Evolutionary conservation across 2,329 filamentous ascomycete genomes (phyloP).

Genomic region (Hypoxylon sp.): DNA sequence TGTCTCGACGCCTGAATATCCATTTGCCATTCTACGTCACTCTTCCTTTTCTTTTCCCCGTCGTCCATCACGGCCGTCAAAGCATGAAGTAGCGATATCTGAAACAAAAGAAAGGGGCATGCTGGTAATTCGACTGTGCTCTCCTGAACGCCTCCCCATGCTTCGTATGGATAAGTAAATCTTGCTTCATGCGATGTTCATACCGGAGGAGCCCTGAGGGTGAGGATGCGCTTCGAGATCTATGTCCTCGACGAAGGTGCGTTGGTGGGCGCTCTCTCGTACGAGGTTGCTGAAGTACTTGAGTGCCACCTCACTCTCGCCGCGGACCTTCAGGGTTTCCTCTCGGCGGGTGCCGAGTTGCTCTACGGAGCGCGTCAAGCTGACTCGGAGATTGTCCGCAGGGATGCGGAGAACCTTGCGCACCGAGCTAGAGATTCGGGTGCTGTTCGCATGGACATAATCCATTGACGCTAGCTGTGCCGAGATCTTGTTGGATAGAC

Average conservation of each 20-base stretch:
- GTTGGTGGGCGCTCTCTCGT: constrained; percentile 69
- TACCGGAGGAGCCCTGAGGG: constrained; percentile 52
- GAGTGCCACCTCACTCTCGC: constrained; percentile 85
- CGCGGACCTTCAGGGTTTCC: constrained; percentile 83
- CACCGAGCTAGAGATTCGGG: constrained; percentile 85
- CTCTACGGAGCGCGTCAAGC: constrained; percentile 86
- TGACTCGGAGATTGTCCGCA: constrained; percentile 85
- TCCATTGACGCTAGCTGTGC: constrained; percentile 84
- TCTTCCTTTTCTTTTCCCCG: constrained; percentile 18
- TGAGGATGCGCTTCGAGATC: constrained; percentile 69
- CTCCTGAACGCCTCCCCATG: constrained; percentile 36
- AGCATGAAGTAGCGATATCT: constrained; percentile 10
- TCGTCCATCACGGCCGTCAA: constrained; percentile 22
- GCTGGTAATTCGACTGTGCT: constrained; percentile 27
- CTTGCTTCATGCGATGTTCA: constrained; percentile 33
- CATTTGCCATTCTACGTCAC: constrained; percentile 36
- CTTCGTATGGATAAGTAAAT: constrained; percentile 18
- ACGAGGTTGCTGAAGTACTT: constrained; percentile 94
- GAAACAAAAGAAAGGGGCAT: constrained; percentile 30
- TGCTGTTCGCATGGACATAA: constrained; percentile 90
- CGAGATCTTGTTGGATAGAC: constrained; percentile 86
- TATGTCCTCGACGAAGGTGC: constrained; percentile 62
- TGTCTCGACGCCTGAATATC: constrained; percentile 24
- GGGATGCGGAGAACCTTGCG: constrained; percentile 90
- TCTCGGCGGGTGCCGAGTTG: constrained; percentile 82